Conservation (phyloP, 176 grass and related monocot genomes). For the Guadua angustifolia region DNA sequence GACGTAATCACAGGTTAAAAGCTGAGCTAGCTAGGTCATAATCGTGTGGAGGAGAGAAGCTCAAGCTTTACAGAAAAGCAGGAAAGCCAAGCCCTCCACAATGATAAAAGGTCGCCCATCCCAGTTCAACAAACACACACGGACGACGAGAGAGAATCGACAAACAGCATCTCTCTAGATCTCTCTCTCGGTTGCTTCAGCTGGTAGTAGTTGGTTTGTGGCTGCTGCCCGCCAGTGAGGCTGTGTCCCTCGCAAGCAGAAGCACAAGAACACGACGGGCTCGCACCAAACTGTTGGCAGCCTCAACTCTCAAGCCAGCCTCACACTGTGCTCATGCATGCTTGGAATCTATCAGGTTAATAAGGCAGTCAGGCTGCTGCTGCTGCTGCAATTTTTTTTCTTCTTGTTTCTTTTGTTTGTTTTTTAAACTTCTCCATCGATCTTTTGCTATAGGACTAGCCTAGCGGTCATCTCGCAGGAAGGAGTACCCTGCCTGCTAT, state of each 20-base stretch:
- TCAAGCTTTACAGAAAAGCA: neutral
- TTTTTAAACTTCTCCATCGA: neutral
- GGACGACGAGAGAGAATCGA: too few species aligned
- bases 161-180: neutral
- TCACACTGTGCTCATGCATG: neutral
- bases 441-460: neutral
- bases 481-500: neutral
- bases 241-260: neutral
- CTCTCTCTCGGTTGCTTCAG: too few species aligned
- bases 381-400: neutral
- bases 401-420: neutral
- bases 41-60: neutral
- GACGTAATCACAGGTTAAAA: neutral
- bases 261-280: neutral
- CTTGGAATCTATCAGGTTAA: neutral
- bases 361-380: neutral
- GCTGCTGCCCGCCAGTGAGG: too few species aligned
- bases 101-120: neutral
- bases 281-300: neutral
- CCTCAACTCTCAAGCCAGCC: neutral
- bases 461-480: neutral
- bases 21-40: neutral
- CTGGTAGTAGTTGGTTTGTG: too few species aligned
- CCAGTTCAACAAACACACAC: too few species aligned
- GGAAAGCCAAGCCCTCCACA: conserved; percentile 1